Percentiles rank a stretch among this genome's conserved stretches.
Conservation (phyloP, 257 asterid genomes). For the Lantana camara region DNA sequence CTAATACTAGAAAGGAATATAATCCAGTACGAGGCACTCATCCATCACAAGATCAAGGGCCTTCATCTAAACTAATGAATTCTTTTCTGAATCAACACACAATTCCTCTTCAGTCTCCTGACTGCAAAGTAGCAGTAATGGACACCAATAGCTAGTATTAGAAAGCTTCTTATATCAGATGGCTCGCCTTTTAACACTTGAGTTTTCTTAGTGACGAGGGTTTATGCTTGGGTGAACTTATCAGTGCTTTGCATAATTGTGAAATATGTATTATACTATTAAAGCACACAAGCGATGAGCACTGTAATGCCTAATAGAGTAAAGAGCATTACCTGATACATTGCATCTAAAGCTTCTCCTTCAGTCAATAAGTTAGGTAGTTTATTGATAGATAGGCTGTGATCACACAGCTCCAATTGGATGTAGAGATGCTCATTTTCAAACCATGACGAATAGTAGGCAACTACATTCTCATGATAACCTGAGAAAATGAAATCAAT, state of each 20-base stretch:
- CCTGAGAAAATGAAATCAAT: conserved; percentile 50
- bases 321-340: conserved; percentile 73
- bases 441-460: conserved; percentile 90
- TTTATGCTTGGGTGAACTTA: background rate
- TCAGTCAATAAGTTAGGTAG: conserved; percentile 53
- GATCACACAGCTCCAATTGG: conserved; percentile 95
- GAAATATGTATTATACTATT: background rate
- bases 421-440: conserved; percentile 85
- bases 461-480: conserved; percentile 74
- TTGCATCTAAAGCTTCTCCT: conserved; percentile 61
- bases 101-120: conserved; percentile 1
- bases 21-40: background rate
- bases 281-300: background rate
- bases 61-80: background rate
- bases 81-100: background rate
- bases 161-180: background rate
- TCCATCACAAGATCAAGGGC: background rate
- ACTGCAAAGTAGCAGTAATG: background rate
- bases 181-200: background rate
- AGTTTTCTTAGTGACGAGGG: background rate
- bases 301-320: background rate
- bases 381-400: conserved; percentile 58
- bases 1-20: background rate
- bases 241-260: background rate
- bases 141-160: background rate